Evolutionary conservation across 2,329 filamentous ascomycete genomes (phyloP), one percentile per base, ranked within the genome.

Genomic region (Penicillium sp.): DNA sequence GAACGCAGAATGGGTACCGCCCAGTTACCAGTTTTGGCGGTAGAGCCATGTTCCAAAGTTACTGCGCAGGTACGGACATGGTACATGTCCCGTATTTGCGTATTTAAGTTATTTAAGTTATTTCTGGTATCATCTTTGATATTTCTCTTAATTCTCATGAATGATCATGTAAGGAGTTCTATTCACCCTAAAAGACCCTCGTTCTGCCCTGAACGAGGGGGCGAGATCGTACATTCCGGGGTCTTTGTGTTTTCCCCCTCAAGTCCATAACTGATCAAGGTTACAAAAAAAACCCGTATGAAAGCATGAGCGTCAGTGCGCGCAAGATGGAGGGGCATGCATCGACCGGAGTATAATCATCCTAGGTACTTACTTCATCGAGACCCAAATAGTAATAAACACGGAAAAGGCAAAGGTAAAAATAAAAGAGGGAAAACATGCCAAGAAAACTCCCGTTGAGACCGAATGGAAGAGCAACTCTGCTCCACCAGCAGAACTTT

Each of bases 21-120:
- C 45, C 48, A 50, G 48, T 49, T 49, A 35, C 47, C 50, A 43
- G 42, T 51, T 49, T 59, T 49, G 57, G 60, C 60, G 61, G 61
- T 59, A 57, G 60, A 64, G 56, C 61, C 60, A 62, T 61, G 60
- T 60, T 58, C 60, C 52, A 56, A 59, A 58, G 60, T 62, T 62
- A 60, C 57, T 60, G 52, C 55, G 56, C 51, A 59, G 53, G 54
- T 61, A 56, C 49, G 51, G 51, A 40, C 6, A 37, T 54, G 46
- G 49, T 63, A 63, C 59, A 53, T 55, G 22, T 5, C 27, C 48
- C 31, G 29, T 51, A 51, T 29, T 29, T 29, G 26, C 25, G 37
- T 42, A 31, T 33, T 49, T 22, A n/a, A 37, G n/a, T n/a, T n/a
- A n/a, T n/a, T n/a, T n/a, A n/a, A 20, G 37, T 40, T 22, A 22